Base-by-base conservation (phyloP, 1,284 basidiomycete species). In the Apiotrichum veenhuisii region DNA sequence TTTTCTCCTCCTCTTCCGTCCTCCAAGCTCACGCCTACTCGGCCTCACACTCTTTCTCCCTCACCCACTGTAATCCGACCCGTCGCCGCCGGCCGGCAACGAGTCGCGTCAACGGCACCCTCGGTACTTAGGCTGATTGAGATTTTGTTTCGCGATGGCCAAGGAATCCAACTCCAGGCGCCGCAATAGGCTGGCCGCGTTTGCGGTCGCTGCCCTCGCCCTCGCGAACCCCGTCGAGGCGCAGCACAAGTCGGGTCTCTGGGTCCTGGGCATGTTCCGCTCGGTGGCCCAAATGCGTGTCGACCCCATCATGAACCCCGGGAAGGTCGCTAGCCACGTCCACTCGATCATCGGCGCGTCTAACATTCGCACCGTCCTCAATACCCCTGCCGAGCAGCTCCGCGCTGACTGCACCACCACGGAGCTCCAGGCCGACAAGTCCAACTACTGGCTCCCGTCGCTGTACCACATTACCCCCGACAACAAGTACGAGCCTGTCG, bases 381-480 rank as follows among this genome's bases (percentile, higher is more conserved):
- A 64, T 59, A 59, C 52, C 18, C 58, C 63, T 15, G 61, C 54
- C 1, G 58, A 66, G 43, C 67, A 67, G 54, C 57, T 55, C n/a
- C 41, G 57, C 2, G 64, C 72, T 20, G 54, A 62, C 8, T 75
- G 73, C 56, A 64, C 66, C 2, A 62, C 69, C 22, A 56, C 62
- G 30, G 30, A 58, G 17, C 64, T 79, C 40, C 66, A 62, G 3
- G 71, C 69, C 26, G 80, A 81, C 72, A 71, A 73, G 64, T 77
- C 74, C 40, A 72, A 70, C 57, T 81, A 81, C 67, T 81, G 80
- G 80, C 68, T 67, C 11, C 78, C 78, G 26, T 68, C 75, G 50
- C 64, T 80, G 11, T 80, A 78, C 69, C 76, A 74, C 58, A 79
- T 78, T 63, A 66, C 70, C 50, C 22, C 36, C 40, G 50, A 62